Evolutionary conservation across 2,329 filamentous ascomycete species (phyloP), one percentile per base, ranked within the genome.

Genomic region (Chalaropsis ovoidea): DNA sequence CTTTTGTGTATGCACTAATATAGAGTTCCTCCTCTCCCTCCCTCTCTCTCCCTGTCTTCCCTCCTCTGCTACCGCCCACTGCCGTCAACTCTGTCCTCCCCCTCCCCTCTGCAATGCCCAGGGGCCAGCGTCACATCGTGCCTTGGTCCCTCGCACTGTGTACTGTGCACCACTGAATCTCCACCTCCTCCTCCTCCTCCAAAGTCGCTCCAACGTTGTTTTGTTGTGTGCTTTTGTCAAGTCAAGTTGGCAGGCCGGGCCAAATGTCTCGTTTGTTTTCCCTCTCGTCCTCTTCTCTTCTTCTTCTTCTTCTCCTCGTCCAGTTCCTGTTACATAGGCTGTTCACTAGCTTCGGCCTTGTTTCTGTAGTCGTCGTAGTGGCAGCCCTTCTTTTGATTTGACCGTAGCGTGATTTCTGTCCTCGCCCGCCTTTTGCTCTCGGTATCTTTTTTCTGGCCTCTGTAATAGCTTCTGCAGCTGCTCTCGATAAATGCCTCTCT

Each of bases 361-460:
- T 58, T 58, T 58, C 54, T 58, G 24, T 31, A 58, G 54, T 58
- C 54, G 54, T 58, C 54, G 31, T 58, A 58, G 54, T 39, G 10
- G 43, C n/a, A 13, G n/a, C 39, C 43, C 39, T 41, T 42, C 39
- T 15, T 62, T 62, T 42, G 39, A 19, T 27, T 45, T 15, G 42
- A 31, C 22, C 41, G 4, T 10, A 39, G 31, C 31, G 31, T 35
- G 7, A 7, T 35, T 35, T 35, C 31, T 35, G 3, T 35, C 31
- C 31, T 35, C 7, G 31, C 31, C 31, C 31, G 3, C 31, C 31
- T 7, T 35, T 35, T 35, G 31, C 31, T 35, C 7, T 35, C 31
- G 7, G 3, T 35, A 35, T 35, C 31, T 35, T 35, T 52, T 27
- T 24, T 17, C 6, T 52, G 19, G 47, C 19, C 47, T 35, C 31